Conservation (phyloP, 1,284 basidiomycete species). For the Sparassis latifolia region DNA sequence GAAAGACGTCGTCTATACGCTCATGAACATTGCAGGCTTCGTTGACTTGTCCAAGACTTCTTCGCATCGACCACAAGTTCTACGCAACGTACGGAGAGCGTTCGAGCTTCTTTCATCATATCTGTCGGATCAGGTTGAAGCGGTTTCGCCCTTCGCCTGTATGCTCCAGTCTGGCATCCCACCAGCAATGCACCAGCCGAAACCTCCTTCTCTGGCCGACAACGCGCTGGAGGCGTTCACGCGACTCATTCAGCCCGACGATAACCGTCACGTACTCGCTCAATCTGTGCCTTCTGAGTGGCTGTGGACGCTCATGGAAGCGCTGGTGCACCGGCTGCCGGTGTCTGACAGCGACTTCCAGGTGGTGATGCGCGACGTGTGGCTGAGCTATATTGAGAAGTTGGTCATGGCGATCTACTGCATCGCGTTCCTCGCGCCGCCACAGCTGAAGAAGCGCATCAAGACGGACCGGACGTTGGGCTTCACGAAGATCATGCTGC, state of each 20-base stretch:
- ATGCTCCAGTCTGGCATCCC: constrained; percentile 44
- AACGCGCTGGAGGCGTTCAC: constrained; percentile 82
- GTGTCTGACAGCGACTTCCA: constrained; percentile 73
- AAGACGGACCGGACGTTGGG: constrained; percentile 53
- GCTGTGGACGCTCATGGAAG: constrained; percentile 59
- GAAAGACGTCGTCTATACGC: constrained; percentile 71
- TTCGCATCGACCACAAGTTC: constrained; percentile 13
- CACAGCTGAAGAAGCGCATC: constrained; percentile 63
- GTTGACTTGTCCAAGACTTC: constrained; percentile 38
- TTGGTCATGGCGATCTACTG: constrained; percentile 79
- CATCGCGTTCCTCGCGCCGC: constrained; percentile 79
- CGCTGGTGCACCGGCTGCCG: constrained; percentile 79
- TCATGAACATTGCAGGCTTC: constrained; percentile 59
- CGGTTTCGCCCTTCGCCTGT: constrained; percentile 55
- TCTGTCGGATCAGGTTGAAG: constrained; percentile 63
- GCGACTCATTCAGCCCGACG: constrained; percentile 69
- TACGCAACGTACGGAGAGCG: constrained; percentile 45
- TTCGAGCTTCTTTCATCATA: constrained; percentile 74
- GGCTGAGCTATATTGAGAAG: constrained; percentile 79
- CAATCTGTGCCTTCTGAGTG: constrained; percentile 49
- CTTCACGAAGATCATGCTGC: constrained; percentile 57
- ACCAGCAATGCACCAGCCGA: constrained; percentile 32
- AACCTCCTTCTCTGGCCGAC: constrained; percentile 62
- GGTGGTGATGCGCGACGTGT: constrained; percentile 52
- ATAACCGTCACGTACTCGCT: constrained; percentile 73